Evolutionary conservation across 352 stramenopile genomes (phyloP), one percentile per base, ranked within the genome.

Genomic region (Phytopythium aichiense): DNA sequence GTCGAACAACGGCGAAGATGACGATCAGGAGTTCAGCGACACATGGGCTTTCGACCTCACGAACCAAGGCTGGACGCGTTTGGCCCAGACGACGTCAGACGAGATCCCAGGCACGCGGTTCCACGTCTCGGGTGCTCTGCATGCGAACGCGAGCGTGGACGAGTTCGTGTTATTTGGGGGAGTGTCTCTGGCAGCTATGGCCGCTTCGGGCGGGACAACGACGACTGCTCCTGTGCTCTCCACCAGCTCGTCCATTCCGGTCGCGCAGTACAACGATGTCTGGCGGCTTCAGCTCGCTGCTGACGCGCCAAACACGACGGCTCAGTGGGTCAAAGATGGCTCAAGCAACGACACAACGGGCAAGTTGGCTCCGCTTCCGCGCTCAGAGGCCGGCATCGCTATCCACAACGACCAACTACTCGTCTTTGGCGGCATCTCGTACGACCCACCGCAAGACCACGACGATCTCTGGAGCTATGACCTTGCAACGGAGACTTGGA

Each of bases 381-480:
- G 82, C 37, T 89, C 79, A 0, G 82, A 91, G 49, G 73, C 80
- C 2, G 78, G 72, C 0, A 57, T 74, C 1, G 78, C 87, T 3
- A 66, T 84, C 30, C 63, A 85, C 49, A 64, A 81, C 18, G 66
- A 83, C 40, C 65, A 73, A 51, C 66, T 91, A 30, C 76, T 79
- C 63, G 67, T 91, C n/a, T 91, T 87, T 54, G 82, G 82, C 11
- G 82, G 82, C 8, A 91, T 91, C 45, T 66, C 75, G 4, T 91
- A 91, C 59, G 80, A 89, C 3, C 22, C 72, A 1, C 77, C 81
- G 6, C 35, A 59, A 6, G 67, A 91, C 65, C 82, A 74, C 58
- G 80, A 79, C 43, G 79, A 91, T 52, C 63, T 91, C 22, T 91
- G 82, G 82, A 67, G 62, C 55, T 91, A 89, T 53, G 66, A 89